Evolutionary conservation across 1,284 basidiomycete species (phyloP), one percentile per base, ranked within the genome.

Genomic region (Rhodotorula sp.): DNA sequence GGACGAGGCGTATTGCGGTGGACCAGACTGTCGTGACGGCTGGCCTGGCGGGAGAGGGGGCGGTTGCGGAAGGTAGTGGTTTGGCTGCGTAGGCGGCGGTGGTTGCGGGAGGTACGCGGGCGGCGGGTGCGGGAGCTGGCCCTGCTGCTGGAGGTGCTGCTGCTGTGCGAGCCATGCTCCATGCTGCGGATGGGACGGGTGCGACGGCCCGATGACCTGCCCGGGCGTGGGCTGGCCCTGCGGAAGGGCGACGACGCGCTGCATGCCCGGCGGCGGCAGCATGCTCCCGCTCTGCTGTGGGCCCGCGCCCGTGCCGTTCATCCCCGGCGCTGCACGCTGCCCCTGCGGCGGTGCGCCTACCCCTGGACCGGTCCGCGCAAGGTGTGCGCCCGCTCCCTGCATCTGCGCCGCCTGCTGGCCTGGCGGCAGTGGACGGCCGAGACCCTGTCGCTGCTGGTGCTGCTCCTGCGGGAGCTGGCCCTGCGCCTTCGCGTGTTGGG

Each of bases 151-250:
- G 5, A 58, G 51, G 29, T 67, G 62, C 34, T 65, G 71, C 36
- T 72, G 66, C 25, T 72, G 70, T 0, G 64, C 61, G 54, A 66
- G 61, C 69, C 66, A 71, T 21, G 41, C 37, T 13, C 37, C 55
- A 53, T 74, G 73, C 22, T 69, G 67, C 39, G 73, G 73, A 21
- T 74, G 73, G 3, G 55, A 60, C 36, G 73, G 73, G 15, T 74
- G 69, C 6, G 69, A 71, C 7, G 72, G 69, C 4, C 64, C 64
- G 56, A 74, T 64, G 21, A 67, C 29, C 27, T 66, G 65, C 12
- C 46, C 34, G 21, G 46, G 37, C 36, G 32, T 58, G 54, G 21
- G 41, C 48, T 53, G 54, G 17, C 44, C 51, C 12, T 25, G 54
- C 10, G 46, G 60, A 32, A 39, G 34, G 2, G 7, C 62, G 29